These are phyloP conservation scores for Phytophthora pinifolia DNA, from an alignment of 352 stramenopile species.

Conservation along the genomic window DNA sequence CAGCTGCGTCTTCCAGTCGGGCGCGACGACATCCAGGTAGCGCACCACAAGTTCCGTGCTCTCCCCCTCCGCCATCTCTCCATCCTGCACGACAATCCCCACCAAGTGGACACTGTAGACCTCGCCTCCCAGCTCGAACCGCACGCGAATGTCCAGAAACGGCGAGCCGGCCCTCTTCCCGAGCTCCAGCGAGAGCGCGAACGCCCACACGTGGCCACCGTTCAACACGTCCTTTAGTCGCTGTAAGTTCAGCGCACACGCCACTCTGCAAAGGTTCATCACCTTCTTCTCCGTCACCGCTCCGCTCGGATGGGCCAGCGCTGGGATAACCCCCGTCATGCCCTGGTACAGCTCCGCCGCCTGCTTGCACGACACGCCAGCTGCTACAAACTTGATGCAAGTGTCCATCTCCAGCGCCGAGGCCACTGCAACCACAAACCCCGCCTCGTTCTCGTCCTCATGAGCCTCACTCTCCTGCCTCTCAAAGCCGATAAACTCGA, in stretches of 20 bases:
- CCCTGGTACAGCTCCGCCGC: slow-evolving; percentile 14
- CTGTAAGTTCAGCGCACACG: slow-evolving; percentile 29
- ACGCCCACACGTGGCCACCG: slow-evolving; percentile 17
- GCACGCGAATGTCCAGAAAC: slow-evolving; percentile 27
- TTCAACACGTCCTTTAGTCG: slow-evolving; percentile 18
- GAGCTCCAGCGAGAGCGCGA: slow-evolving; percentile 18
- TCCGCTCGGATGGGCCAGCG: slow-evolving; percentile 1
- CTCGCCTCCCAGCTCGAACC: slow-evolving; percentile 21
- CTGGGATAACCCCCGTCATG: slow-evolving; percentile 12
- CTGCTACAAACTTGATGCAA: slow-evolving; percentile 15
- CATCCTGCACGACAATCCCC: slow-evolving; percentile 17
- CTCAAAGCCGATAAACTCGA: slow-evolving; percentile 10
- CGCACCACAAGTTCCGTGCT: slow-evolving; percentile 15
- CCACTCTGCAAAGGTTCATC: slow-evolving; percentile 13
- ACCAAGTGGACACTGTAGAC: slow-evolving; percentile 26
- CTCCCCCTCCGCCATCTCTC: slow-evolving; percentile 2
- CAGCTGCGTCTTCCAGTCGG: slow-evolving; percentile 19
- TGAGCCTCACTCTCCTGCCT: slow-evolving; percentile 8
- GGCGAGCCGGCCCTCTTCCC: slow-evolving; percentile 14
- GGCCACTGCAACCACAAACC: slow-evolving; percentile 9
- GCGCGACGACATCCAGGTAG: slow-evolving; percentile 24
- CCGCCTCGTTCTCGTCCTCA: slow-evolving; percentile 16
- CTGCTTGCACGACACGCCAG: slow-evolving; percentile 24
- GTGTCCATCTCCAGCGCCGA: slow-evolving; percentile 16
- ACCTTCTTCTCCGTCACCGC: slow-evolving; percentile 8